These are phyloP conservation scores for Monilinia fructigena DNA, from an alignment of 2,329 filamentous ascomycete genomes.

Conservation along the genomic window DNA sequence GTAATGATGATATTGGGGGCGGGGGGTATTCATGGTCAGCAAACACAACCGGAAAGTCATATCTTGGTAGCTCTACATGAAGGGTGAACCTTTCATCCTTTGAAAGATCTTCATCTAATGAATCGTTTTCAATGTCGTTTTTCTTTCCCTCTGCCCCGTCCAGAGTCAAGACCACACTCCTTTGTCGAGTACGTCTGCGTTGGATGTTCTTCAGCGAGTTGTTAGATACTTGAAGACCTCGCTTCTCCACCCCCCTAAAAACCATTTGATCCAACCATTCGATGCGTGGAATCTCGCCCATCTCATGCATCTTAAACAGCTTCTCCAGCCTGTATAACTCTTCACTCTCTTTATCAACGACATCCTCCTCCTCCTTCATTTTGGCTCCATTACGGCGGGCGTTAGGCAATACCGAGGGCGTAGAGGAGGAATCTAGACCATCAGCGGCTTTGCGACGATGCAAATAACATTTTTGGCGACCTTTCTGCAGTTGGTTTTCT, in stretches of 20 bases:
- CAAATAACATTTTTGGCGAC: conserved; percentile 84
- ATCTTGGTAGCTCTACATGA: conserved; percentile 87
- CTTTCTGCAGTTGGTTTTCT: conserved; percentile 87
- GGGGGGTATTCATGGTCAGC: conserved; percentile 89
- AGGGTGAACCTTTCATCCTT: conserved; percentile 70
- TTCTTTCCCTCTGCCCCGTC: conserved; percentile 34
- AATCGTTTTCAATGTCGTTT: conserved; percentile 44
- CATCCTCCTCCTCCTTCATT: conserved; percentile 45
- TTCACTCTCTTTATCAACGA: conserved; percentile 68
- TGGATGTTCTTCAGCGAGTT: conserved; percentile 60
- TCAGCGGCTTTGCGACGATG: conserved; percentile 83
- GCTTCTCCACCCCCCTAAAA: conserved; percentile 84
- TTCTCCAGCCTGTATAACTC: conserved; percentile 88
- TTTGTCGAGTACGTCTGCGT: conserved; percentile 44
- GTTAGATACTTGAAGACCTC: conserved; percentile 62
- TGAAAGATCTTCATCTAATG: conserved; percentile 38
- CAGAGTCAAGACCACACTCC: conserved; percentile 40
- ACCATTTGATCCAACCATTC: conserved; percentile 96
- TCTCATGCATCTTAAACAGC: conserved; percentile 95
- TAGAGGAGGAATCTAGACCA: conserved; percentile 75
- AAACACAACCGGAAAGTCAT: conserved; percentile 94
- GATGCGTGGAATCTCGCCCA: conserved; percentile 89
- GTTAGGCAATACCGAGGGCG: conserved; percentile 65
- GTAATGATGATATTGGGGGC: conserved; percentile 75
- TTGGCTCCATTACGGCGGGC: conserved; percentile 53